Evolutionary conservation across 2,329 filamentous ascomycete species (phyloP), one percentile per base, ranked within the genome.

Genomic region (Colletotrichum liriopes): DNA sequence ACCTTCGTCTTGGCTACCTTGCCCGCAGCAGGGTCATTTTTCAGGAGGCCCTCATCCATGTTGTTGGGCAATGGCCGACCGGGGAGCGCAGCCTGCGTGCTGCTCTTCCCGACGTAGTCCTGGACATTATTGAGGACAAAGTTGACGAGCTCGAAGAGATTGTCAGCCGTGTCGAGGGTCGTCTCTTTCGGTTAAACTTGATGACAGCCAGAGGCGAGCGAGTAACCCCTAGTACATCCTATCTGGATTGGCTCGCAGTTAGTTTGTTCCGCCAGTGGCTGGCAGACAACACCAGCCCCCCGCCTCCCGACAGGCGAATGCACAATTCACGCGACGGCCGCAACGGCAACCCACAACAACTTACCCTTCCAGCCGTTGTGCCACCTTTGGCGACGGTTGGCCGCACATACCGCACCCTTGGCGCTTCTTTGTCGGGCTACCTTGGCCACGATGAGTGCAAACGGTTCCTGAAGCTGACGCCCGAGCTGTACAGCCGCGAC

Each of bases 121-220:
- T 98, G 12, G 95, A 98, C 76, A 88, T 98, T 45, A 97, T 98
- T 73, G 94, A 98, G 81, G 95, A 98, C 82, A 98, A 98, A 82
- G 94, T 96, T 6, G 94, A 97, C 76, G 95, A 98, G 81, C 87
- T 98, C 23, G 93, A 95, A 74, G 95, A 98, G 77, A 88, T 92
- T 9, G 94, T 97, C 74, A 89, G 91, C 45, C 91, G 93, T 37
- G 89, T 96, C 29, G 96, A 98, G 79, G 91, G 91, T 26, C 92
- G 93, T 65, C 89, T 98, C 16, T 97, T 97, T 83, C 90, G 95
- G 14, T 85, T 98, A 8, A 94, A 89, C 0, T 87, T 98, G 11
- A 93, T 91, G 5, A 98, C 93, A 26, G 89, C 91, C 14, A 87
- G 92, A 74, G 96, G 95, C 65, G 95, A 98, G 79, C 90, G 94